Conservation (phyloP, 208 protist genomes). For the Crithidia bombi region DNA sequence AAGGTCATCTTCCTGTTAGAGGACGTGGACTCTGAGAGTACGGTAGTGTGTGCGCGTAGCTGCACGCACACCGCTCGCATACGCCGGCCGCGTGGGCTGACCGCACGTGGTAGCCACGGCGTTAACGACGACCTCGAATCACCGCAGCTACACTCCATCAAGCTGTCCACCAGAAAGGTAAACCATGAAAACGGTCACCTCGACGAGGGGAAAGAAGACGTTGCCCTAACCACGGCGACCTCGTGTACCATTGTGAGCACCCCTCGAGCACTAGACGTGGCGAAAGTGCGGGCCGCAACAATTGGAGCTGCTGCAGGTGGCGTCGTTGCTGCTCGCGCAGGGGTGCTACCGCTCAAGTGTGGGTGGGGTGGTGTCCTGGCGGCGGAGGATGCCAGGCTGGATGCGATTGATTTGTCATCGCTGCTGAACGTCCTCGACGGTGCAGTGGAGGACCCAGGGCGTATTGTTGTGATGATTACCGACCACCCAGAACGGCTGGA, state of each 20-base stretch:
- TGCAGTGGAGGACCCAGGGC: constrained; percentile 25
- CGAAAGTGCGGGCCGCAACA: neutral
- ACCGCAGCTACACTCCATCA: no score
- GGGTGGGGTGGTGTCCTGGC: neutral
- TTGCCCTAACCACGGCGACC: no score
- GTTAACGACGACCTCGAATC: neutral
- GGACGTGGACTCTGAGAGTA: constrained; percentile 22
- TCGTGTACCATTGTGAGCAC: no score
- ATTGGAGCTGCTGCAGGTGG: neutral
- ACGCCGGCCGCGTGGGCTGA: constrained; percentile 15
- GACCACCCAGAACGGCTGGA: constrained; percentile 34
- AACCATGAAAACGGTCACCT: no score
- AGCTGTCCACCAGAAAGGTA: no score
- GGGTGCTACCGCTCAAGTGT: no score
- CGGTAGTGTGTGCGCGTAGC: constrained; percentile 12
- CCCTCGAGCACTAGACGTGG: neutral
- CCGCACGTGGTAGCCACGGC: neutral
- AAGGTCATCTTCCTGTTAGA: constrained; percentile 39
- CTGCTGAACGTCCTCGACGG: constrained; percentile 36
- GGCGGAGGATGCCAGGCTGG: neutral
- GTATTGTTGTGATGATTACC: constrained; percentile 29
- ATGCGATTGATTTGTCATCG: constrained; percentile 18
- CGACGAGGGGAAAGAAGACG: no score
- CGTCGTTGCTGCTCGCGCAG: neutral
- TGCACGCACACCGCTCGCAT: constrained; percentile 1